Evolutionary conservation across 495 filamentous ascomycete genomes (phyloP), one percentile per base, ranked within the genome.

Genomic region (Penicillium turbatum): DNA sequence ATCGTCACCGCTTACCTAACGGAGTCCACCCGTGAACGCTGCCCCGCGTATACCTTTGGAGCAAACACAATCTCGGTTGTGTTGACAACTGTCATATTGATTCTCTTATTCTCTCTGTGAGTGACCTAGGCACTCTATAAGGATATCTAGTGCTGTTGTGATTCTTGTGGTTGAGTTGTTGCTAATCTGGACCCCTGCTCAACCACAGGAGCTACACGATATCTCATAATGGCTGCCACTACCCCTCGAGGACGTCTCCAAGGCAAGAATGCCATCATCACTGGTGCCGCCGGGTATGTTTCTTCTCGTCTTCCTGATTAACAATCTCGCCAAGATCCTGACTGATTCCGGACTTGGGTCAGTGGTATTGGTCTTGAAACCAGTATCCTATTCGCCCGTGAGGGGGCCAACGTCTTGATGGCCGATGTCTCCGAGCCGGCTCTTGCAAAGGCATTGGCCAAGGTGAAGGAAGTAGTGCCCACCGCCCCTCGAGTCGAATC

Each of bases 331-430:
- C 19, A 27, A 11, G 30, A 13, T 3, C n/a, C 5, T 27, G 40
- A 51, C 55, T 42, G 34, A 43, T 31, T 47, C 19, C 31, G 26
- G 32, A 54, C 38, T 34, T 6, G 1, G 24, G 12, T 42, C 55
- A 96, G 92, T 53, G 93, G 93, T 53, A 98, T 98, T 57, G 92
- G 92, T 53, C 87, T 97, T 31, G 91, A 97, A 72, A 97, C 92
- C 9, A 81, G 81, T 32, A 89, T 97, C 58, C 87, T 97, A 45
- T 93, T 97, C 63, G 85, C 84, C 41, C 85, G 86, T 55, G 92
- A 97, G 73, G 92, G 91, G 51, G 92, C 89, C 63, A 84, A 79
- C 26, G 86, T 97, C 34, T 69, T 97, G 17, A 82, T 97, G 82
- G 79, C 86, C 51, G 92, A 97, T 54, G 87, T 92, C 44, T 89